A percentile compares a stretch with the other conserved stretches of the same genome.
These are phyloP conservation scores for Solanum hybrid DNA, from an alignment of 305 asterid genomes.

Conservation along the genomic window DNA sequence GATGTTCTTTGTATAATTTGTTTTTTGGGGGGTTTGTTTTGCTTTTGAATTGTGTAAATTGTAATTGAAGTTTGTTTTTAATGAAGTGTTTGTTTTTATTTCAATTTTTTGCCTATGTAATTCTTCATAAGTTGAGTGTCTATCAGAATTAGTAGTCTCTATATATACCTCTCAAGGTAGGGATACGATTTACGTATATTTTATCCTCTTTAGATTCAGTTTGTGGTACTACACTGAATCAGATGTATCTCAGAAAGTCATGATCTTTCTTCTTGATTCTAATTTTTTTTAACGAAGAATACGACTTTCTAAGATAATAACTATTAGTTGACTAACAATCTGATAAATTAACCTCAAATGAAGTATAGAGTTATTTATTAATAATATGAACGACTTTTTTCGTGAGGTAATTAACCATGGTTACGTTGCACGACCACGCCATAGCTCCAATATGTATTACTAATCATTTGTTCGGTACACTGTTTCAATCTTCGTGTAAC, in stretches of 20 bases:
- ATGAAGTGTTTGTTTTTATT: neutral
- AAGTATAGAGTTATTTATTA: neutral
- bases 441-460: too few species aligned
- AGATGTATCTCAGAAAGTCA: neutral
- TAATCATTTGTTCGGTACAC: too few species aligned
- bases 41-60: neutral
- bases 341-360: neutral
- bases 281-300: neutral
- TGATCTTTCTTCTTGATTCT: neutral
- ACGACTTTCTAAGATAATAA: too few species aligned
- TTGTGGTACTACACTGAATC: neutral
- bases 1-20: neutral
- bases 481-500: too few species aligned
- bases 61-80: neutral
- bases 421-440: neutral
- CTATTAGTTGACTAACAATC: too few species aligned
- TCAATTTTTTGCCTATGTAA: neutral
- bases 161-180: neutral
- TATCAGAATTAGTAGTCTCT: neutral
- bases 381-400: neutral
- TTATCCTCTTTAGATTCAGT: neutral
- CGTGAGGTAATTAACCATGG: neutral
- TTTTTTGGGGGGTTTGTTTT: neutral
- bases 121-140: neutral
- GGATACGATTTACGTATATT: too few species aligned